phyloP scores from a whole-genome alignment of 441 rosid species.

The Gossypium aridum region DNA sequence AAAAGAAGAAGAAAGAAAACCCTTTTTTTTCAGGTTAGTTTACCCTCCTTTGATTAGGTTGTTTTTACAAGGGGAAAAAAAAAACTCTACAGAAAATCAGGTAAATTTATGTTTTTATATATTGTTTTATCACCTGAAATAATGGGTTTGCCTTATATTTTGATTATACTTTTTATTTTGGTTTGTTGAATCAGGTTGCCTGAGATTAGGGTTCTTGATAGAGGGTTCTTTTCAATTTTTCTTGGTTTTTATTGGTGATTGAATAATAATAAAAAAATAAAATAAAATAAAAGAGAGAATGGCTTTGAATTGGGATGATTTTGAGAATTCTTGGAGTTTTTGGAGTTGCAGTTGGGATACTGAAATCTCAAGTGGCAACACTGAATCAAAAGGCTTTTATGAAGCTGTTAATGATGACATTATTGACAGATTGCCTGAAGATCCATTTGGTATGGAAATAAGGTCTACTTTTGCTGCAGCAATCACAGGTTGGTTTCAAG shows the following conservation, averaged over 20 bases:
- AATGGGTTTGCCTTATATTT: neutral
- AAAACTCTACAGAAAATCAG: neutral
- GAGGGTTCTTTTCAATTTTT: neutral
- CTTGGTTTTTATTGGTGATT: neutral
- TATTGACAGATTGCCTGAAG: slow-evolving; percentile 26
- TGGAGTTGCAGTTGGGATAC: slow-evolving; percentile 18
- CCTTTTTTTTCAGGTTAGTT: neutral
- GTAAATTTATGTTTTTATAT: neutral
- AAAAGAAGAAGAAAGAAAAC: too few relatives aligned
- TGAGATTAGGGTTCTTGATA: neutral
- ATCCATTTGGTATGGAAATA: slow-evolving; percentile 38
- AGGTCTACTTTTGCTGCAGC: slow-evolving; percentile 25
- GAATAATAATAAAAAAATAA: neutral
- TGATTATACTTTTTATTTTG: neutral
- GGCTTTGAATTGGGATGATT: slow-evolving; percentile 13
- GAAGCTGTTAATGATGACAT: slow-evolving; percentile 16
- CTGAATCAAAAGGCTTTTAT: slow-evolving; percentile 16
- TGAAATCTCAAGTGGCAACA: slow-evolving; percentile 17
- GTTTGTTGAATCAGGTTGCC: neutral
- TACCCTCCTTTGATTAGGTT: neutral
- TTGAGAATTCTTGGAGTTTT: slow-evolving; percentile 18
- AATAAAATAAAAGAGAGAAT: neutral
- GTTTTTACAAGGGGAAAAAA: neutral
- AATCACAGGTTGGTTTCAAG: slow-evolving; percentile 24
- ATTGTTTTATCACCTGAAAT: neutral